Percentiles rank a stretch among this genome's conserved stretches.
These are phyloP conservation scores for Russula ochroleuca DNA, from an alignment of 768 basidiomycete species.

Conservation along the genomic window DNA sequence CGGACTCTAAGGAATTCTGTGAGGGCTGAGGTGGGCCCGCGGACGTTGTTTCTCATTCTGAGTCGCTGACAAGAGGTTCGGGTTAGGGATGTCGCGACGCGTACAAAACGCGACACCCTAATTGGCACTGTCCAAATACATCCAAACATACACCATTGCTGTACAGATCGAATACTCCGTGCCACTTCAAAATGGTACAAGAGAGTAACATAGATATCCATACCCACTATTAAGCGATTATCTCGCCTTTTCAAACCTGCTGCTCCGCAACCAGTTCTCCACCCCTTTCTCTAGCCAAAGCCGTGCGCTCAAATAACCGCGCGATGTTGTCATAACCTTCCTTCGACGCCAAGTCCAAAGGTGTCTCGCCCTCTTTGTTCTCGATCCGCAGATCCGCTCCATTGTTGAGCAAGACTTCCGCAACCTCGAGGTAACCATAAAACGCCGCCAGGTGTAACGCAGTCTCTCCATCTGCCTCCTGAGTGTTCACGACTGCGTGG, in stretches of 20 bases:
- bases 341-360: neutral
- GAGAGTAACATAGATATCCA: too few species aligned
- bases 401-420: neutral
- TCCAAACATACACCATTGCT: neutral
- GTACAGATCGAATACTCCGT: too few species aligned
- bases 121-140: neutral
- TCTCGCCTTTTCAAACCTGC: too few species aligned
- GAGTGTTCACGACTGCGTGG: neutral
- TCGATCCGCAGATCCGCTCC: neutral
- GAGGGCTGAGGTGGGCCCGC: slow-evolving; percentile 77
- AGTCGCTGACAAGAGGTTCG: neutral
- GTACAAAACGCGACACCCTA: neutral
- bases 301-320: neutral
- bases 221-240: too few species aligned
- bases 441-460: neutral
- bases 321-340: neutral
- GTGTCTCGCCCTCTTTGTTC: neutral
- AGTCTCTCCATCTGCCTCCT: neutral
- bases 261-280: too few species aligned
- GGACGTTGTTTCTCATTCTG: slow-evolving; percentile 50
- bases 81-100: neutral
- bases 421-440: neutral
- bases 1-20: slow-evolving; percentile 74
- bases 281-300: too few species aligned
- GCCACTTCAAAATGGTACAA: too few species aligned